Base-by-base conservation (phyloP, 2,329 filamentous ascomycete species). In the Macrophomina phaseolina region DNA sequence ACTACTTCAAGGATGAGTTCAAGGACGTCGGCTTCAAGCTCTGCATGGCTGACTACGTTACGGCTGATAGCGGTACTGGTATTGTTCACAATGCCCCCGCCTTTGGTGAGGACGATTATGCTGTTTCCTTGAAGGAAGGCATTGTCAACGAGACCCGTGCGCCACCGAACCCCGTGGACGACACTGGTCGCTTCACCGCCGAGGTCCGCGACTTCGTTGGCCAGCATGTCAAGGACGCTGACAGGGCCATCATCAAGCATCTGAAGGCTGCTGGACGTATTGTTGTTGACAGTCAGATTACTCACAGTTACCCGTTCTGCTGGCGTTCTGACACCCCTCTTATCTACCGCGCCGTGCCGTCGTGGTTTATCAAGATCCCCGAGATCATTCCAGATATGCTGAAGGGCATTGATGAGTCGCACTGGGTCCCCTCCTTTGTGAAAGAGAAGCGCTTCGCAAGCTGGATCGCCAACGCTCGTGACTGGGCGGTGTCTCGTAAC, bases 51-150 rank as follows among this genome's bases (percentile, higher is more conserved):
- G 88, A 85, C 6, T 97, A 97, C 74, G 94, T 97, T 67, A 95
- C 92, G 32, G 89, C 91, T 36, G 93, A 95, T 68, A 93, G 92
- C 74, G 94, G 94, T 88, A 92, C 93, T 40, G 94, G 94, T 75
- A 91, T 98, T 69, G 94, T 98, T 52, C 94, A 98, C 79, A 93
- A 97, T 79, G 87, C 94, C 4, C 94, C 94, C 2, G 93, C 93
- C 0, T 97, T 94, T 75, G 94, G 94, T 86, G 92, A 97, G 80
- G 94, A 97, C 70, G 94, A 98, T 89, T 97, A 97, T 83, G 90
- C 90, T 71, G 88, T 95, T 67, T 92, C 91, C 8, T 79, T 93
- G 68, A 89, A 90, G 67, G 84, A 88, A 53, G 94, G 93, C 49
- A 86, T 97, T 72, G 90, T 97, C 75, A 90, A 80, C 69, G 90